Conservation (phyloP, 495 filamentous ascomycete genomes). For the Glonium stellatum region DNA sequence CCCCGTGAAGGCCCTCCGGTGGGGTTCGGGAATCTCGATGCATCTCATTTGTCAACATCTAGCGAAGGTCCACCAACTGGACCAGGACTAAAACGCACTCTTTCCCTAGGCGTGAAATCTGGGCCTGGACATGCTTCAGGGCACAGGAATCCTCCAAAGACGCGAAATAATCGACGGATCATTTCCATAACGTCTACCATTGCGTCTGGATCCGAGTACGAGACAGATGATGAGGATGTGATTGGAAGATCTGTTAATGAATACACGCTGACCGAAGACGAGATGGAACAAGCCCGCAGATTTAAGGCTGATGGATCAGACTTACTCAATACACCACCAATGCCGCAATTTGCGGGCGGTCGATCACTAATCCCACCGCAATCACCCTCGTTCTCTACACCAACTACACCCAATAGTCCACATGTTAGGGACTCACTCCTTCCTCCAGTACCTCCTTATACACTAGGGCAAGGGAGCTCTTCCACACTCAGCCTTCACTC, state of each 20-base stretch:
- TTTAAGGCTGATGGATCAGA: not conserved
- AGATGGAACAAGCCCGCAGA: not conserved
- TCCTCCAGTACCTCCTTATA: not conserved
- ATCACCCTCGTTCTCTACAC: not conserved
- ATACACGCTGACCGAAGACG: not conserved
- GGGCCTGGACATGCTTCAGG: not conserved
- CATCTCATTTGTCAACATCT: not conserved
- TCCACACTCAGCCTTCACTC: slow-evolving; percentile 45
- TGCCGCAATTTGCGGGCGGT: not conserved
- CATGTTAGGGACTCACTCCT: not conserved
- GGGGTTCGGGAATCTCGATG: not conserved
- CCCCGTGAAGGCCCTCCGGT: not conserved
- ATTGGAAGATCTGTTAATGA: not conserved
- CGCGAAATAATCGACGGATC: not conserved
- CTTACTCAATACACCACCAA: not conserved
- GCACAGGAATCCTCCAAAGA: not conserved
- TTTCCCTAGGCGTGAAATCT: not conserved
- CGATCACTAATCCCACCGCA: not conserved
- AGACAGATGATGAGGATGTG: not conserved
- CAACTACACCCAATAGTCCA: not conserved
- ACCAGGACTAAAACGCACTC: not conserved
- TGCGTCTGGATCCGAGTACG: not conserved
- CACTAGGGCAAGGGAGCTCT: not conserved
- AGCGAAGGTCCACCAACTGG: not conserved
- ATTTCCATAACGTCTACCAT: not conserved